A percentile compares a stretch with the other conserved stretches of the same genome.
Evolutionary conservation across 164 flowering plant species (phyloP).

Genomic region (Protea cynaroides): DNA sequence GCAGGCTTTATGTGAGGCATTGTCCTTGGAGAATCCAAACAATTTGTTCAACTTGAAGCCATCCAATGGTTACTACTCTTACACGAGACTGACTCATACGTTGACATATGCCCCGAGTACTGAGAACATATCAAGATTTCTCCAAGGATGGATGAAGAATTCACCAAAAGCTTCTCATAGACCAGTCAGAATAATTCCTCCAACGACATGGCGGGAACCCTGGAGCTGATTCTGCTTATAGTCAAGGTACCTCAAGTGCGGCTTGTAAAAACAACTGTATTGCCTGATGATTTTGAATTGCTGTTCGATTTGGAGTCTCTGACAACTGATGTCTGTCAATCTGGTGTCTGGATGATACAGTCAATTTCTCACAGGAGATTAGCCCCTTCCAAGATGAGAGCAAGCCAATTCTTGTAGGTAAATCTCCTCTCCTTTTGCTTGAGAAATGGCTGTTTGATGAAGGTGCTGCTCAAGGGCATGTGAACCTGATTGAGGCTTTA

Average conservation of each 20-base stretch:
- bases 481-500: slow-evolving; percentile 24
- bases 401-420: slow-evolving; percentile 24
- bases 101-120: slow-evolving; percentile 54
- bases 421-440: slow-evolving; percentile 19
- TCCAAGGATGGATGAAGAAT: slow-evolving; percentile 47
- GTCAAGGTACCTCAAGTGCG: slow-evolving; percentile 28
- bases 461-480: slow-evolving; percentile 22
- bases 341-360: slow-evolving; percentile 17
- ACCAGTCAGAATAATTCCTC: slow-evolving; percentile 20
- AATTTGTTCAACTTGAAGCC: slow-evolving; percentile 13
- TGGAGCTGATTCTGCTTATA: slow-evolving; percentile 15
- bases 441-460: slow-evolving; percentile 34
- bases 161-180: slow-evolving; percentile 21
- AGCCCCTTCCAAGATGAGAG: slow-evolving; percentile 33
- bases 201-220: neutral
- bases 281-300: slow-evolving; percentile 30
- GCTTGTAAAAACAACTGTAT: slow-evolving; percentile 4
- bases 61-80: slow-evolving; percentile 1
- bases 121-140: slow-evolving; percentile 64
- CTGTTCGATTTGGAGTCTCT: slow-evolving; percentile 32
- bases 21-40: slow-evolving; percentile 31
- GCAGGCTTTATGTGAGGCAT: slow-evolving; percentile 58
- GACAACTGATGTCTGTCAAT: slow-evolving; percentile 27
- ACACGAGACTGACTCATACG: slow-evolving; percentile 7
- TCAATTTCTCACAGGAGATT: slow-evolving; percentile 11